phyloP scores from a whole-genome alignment of 2,329 filamentous ascomycete species.

The Xylaria sp. region DNA sequence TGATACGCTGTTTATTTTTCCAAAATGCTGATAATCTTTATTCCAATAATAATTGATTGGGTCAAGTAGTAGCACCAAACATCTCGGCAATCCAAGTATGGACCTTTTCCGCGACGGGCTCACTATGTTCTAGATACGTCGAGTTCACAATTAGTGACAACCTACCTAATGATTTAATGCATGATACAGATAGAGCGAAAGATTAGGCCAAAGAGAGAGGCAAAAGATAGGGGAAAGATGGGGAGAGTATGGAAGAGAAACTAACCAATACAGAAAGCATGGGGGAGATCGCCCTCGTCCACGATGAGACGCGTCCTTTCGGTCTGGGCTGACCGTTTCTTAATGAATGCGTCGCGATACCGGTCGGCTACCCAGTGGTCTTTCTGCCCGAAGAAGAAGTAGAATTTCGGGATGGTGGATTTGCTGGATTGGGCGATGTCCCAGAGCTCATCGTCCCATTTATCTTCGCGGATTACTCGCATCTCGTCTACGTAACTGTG shows the following conservation, averaged over 20 bases:
- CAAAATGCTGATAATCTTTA: neutral
- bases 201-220: too few relatives aligned
- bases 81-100: conserved; percentile 65
- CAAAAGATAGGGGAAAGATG: neutral
- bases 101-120: conserved; percentile 61
- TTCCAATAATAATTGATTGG: neutral
- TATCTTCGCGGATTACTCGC: conserved; percentile 66
- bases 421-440: conserved; percentile 52
- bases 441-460: conserved; percentile 71
- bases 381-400: conserved; percentile 68
- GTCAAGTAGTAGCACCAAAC: conserved; percentile 31
- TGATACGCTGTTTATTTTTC: neutral
- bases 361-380: conserved; percentile 72
- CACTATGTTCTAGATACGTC: conserved; percentile 56
- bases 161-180: neutral
- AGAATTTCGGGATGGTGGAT: conserved; percentile 58
- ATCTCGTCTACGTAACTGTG: conserved; percentile 60
- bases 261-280: conserved; percentile 70
- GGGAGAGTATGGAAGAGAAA: conserved; percentile 27
- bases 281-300: conserved; percentile 66
- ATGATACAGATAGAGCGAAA: neutral
- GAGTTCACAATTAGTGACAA: neutral
- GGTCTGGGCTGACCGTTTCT: conserved; percentile 48
- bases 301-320: conserved; percentile 62
- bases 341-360: conserved; percentile 67